phyloP scores from a whole-genome alignment of 495 filamentous ascomycete species.

The Trichoderma asperelloides region DNA sequence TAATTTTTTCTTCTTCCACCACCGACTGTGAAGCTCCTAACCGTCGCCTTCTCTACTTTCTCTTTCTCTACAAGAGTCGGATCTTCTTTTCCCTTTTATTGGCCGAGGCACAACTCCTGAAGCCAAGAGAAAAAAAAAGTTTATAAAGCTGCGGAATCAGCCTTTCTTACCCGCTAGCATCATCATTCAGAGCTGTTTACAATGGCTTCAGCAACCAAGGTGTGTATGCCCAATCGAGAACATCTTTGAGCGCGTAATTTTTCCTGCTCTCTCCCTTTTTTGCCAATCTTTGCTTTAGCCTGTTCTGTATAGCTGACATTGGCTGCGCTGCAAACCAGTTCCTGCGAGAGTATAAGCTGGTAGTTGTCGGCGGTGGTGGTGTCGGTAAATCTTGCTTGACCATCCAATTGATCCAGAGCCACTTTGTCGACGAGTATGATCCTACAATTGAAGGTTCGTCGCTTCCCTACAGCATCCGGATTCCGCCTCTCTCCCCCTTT shows the following conservation, averaged over 20 bases:
- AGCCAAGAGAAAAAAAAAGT: not conserved
- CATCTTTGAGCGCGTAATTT: not conserved
- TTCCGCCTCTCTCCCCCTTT: conserved; percentile 9
- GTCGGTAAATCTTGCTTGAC: conserved; percentile 99
- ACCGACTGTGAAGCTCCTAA: not conserved
- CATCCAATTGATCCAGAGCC: conserved; percentile 96
- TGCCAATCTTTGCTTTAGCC: not conserved
- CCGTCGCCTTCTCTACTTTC: not conserved
- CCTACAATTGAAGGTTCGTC: conserved; percentile 93
- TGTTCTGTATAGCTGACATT: not conserved
- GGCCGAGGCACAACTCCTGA: conserved; percentile 1
- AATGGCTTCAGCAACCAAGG: conserved; percentile 11
- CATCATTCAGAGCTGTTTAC: not conserved
- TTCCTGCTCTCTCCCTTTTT: not conserved
- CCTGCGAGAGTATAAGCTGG: conserved; percentile 96
- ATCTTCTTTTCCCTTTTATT: not conserved
- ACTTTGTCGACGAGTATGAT: conserved; percentile 99
- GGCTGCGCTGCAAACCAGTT: conserved; percentile 47
- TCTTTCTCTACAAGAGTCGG: not conserved
- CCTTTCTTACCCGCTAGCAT: not conserved
- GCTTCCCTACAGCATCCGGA: not conserved
- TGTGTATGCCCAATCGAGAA: not conserved
- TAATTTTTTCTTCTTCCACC: not conserved
- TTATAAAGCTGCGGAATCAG: not conserved
- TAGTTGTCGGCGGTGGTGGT: conserved; percentile 95